phyloP scores from a whole-genome alignment of 768 basidiomycete species.

The Rhodotorula paludigena region DNA sequence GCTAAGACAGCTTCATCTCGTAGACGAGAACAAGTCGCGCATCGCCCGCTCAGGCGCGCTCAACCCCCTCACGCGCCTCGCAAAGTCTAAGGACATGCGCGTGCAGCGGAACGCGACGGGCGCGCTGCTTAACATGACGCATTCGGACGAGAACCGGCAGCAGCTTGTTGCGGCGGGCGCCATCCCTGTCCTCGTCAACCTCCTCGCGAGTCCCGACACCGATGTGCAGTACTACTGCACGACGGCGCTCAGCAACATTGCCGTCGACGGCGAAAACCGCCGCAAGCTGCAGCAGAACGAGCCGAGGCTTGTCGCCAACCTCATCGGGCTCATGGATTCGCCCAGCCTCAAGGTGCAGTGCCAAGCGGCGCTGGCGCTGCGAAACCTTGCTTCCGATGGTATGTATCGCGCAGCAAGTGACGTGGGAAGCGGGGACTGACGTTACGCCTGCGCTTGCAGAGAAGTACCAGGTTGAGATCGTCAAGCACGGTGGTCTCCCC shows the following conservation, averaged over 20 bases:
- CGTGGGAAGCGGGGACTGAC: not conserved
- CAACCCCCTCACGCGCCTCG: constrained; percentile 89
- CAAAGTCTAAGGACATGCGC: constrained; percentile 97
- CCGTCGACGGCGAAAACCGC: constrained; percentile 86
- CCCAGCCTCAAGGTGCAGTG: constrained; percentile 97
- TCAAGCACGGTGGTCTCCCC: constrained; percentile 86
- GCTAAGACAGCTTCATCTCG: not conserved
- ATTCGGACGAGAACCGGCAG: constrained; percentile 84
- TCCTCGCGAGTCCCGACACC: constrained; percentile 94
- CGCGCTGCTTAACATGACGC: constrained; percentile 97
- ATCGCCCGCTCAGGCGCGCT: constrained; percentile 99
- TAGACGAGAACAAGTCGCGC: constrained; percentile 99
- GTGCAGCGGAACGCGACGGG: constrained; percentile 98
- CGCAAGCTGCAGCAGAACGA: constrained; percentile 92
- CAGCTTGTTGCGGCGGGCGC: constrained; percentile 98
- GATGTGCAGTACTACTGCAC: constrained; percentile 99
- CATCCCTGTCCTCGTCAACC: constrained; percentile 85
- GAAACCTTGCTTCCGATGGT: constrained; percentile 98
- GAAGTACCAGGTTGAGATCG: constrained; percentile 98
- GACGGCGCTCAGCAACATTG: constrained; percentile 95
- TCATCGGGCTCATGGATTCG: constrained; percentile 94
- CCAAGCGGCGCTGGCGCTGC: constrained; percentile 89
- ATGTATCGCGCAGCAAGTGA: constrained; percentile 42
- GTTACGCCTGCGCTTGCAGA: constrained; percentile 54
- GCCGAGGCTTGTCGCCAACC: constrained; percentile 85